Conservation (phyloP, 2,329 filamentous ascomycete species). For the Drechslera avenae region DNA sequence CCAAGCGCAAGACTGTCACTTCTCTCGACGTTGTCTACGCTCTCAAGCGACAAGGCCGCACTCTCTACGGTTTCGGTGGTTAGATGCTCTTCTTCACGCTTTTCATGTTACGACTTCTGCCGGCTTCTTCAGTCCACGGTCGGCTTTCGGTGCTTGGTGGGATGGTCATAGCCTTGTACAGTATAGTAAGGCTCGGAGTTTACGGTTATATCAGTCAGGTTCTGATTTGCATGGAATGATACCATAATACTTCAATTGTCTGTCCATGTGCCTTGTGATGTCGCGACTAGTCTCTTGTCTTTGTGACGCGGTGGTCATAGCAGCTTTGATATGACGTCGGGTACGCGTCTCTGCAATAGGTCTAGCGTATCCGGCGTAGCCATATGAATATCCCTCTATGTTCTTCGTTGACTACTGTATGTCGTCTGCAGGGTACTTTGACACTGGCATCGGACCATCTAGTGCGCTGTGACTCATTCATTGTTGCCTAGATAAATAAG, state of each 20-base stretch:
- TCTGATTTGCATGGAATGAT: conserved; percentile 40
- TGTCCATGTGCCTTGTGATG: neutral
- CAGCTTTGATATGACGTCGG: no score
- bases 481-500: no score
- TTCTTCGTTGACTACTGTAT: neutral
- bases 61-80: conserved; percentile 89
- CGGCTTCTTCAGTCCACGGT: conserved; percentile 54
- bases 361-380: no score
- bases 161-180: conserved; percentile 42
- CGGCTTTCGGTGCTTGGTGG: conserved; percentile 61
- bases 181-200: conserved; percentile 40
- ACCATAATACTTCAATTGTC: conserved; percentile 33
- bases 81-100: conserved; percentile 56
- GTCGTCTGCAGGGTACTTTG: neutral
- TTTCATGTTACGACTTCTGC: conserved; percentile 46
- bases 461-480: no score
- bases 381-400: no score
- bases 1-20: conserved; percentile 80
- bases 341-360: no score
- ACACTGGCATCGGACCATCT: neutral
- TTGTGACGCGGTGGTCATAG: neutral
- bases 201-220: conserved; percentile 36
- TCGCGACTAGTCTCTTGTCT: conserved; percentile 6
- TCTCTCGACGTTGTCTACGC: conserved; percentile 69
- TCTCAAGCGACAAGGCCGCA: conserved; percentile 68